Evolutionary conservation across 2,329 filamentous ascomycete species (phyloP).

Genomic region (Xylaria sp.): DNA sequence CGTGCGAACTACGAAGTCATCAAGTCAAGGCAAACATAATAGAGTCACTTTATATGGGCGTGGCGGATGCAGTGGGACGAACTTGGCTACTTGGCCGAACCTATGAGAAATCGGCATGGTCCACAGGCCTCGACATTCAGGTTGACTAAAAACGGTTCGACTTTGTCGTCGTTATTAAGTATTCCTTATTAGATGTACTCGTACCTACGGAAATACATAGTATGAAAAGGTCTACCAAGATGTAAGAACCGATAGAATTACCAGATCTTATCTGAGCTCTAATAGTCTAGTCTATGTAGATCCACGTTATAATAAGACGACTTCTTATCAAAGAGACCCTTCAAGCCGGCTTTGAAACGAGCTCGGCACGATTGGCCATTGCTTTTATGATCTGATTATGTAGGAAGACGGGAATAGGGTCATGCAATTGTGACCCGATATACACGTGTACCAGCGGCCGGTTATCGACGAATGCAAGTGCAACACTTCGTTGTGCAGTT

Average conservation of each 20-base stretch:
- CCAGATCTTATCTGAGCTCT: background rate
- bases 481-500: too few species aligned
- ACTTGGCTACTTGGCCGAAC: background rate
- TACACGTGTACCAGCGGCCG: too few species aligned
- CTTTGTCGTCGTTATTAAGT: background rate
- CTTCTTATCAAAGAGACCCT: background rate
- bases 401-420: too few species aligned
- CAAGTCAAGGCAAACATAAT: too few species aligned
- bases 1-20: too few species aligned
- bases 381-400: background rate
- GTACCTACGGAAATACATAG: too few species aligned
- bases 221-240: background rate
- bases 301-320: background rate
- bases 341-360: background rate
- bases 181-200: too few species aligned
- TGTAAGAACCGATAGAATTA: background rate
- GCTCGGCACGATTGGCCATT: background rate
- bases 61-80: background rate
- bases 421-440: too few species aligned
- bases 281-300: background rate
- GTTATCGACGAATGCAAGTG: too few species aligned
- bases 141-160: background rate
- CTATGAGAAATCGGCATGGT: background rate
- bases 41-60: too few species aligned
- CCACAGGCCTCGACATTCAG: background rate